Conservation (phyloP, 2,329 filamentous ascomycete species). For the Daldinia sp. region DNA sequence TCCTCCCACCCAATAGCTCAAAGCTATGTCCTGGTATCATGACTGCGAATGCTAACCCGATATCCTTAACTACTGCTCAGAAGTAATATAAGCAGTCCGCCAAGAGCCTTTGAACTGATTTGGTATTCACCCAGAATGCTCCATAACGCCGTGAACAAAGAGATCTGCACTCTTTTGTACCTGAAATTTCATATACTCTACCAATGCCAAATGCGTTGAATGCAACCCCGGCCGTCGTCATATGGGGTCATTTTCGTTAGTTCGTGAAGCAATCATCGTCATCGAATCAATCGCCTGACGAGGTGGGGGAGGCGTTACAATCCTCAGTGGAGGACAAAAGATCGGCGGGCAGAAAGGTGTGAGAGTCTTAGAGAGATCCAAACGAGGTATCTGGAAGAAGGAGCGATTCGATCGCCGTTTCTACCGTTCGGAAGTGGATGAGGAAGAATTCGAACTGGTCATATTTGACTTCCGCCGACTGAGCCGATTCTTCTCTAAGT, state of each 20-base stretch:
- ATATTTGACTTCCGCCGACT: slow-evolving; percentile 45
- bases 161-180: slow-evolving; percentile 23
- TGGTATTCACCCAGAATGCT: slow-evolving; percentile 34
- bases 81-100: slow-evolving; percentile 17
- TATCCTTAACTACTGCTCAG: slow-evolving; percentile 25
- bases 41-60: slow-evolving; percentile 24
- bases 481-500: slow-evolving; percentile 36
- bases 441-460: slow-evolving; percentile 44
- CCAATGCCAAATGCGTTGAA: slow-evolving; percentile 33
- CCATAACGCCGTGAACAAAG: slow-evolving; percentile 39
- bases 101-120: slow-evolving; percentile 15
- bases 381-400: slow-evolving; percentile 47
- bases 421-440: slow-evolving; percentile 52
- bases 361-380: slow-evolving; percentile 44
- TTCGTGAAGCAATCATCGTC: slow-evolving; percentile 38
- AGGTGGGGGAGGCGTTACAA: slow-evolving; percentile 32
- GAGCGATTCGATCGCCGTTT: slow-evolving; percentile 52
- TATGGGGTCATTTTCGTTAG: slow-evolving; percentile 40
- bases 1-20: slow-evolving; percentile 22
- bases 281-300: slow-evolving; percentile 41
- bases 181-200: slow-evolving; percentile 37
- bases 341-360: slow-evolving; percentile 45
- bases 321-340: slow-evolving; percentile 40
- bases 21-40: slow-evolving; percentile 32
- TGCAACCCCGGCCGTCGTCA: slow-evolving; percentile 34